A percentile compares a stretch with the other conserved stretches of the same genome.
These are phyloP conservation scores for Russula emetica DNA, from an alignment of 768 basidiomycete genomes.

Conservation along the genomic window DNA sequence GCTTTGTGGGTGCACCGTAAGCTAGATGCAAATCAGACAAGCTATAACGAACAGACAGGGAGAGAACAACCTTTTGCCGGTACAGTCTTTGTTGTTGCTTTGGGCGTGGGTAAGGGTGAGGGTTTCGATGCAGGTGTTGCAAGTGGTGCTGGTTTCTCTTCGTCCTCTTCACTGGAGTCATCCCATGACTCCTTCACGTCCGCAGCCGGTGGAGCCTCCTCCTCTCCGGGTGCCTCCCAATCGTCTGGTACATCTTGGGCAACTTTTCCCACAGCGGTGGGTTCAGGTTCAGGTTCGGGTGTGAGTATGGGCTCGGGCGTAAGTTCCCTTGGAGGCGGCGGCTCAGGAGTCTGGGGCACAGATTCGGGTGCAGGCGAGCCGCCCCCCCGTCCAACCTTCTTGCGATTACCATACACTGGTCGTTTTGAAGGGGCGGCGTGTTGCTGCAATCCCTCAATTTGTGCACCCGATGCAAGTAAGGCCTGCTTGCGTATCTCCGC, in stretches of 20 bases:
- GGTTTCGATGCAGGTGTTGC: constrained; percentile 19
- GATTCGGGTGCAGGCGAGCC: constrained; percentile 53
- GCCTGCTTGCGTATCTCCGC: constrained; percentile 91
- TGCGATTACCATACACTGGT: constrained; percentile 77
- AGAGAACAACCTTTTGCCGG: constrained; percentile 13
- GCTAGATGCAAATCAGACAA: constrained; percentile 13
- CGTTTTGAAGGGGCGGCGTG: constrained; percentile 55
- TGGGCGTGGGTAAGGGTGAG: background rate
- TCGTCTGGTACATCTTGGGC: constrained; percentile 34
- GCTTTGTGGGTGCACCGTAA: constrained; percentile 12
- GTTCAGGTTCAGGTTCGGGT: constrained; percentile 26
- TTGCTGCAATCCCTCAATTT: constrained; percentile 85
- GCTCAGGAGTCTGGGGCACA: constrained; percentile 38
- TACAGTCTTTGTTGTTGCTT: background rate
- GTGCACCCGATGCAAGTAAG: constrained; percentile 81
- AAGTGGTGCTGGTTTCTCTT: background rate
- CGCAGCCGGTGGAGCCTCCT: constrained; percentile 30
- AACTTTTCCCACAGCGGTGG: constrained; percentile 34
- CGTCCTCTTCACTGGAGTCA: constrained; percentile 43
- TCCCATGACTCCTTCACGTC: constrained; percentile 40
- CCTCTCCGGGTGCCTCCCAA: constrained; percentile 73
- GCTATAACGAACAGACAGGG: background rate
- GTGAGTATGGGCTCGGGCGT: constrained; percentile 28
- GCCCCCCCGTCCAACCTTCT: constrained; percentile 69
- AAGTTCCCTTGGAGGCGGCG: constrained; percentile 25